A percentile compares a stretch with the other conserved stretches of the same genome.
phyloP scores from a whole-genome alignment of 2,329 filamentous ascomycete genomes.

The Pyrenophora graminea region DNA sequence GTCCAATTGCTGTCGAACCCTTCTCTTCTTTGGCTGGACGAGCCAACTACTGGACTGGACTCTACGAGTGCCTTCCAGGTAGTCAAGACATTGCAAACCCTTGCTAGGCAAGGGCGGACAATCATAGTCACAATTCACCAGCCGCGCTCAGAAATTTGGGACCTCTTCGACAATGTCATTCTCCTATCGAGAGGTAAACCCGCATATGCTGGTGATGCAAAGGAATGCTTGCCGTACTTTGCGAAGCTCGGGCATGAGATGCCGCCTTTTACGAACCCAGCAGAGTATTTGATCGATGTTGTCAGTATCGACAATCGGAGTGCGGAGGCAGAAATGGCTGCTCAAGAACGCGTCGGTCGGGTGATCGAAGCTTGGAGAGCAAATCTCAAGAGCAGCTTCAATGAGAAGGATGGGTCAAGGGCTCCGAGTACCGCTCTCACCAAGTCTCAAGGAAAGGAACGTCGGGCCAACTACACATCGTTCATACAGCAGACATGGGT shows the following conservation, averaged over 20 bases:
- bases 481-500: slow-evolving; percentile 68
- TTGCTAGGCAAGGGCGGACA: slow-evolving; percentile 70
- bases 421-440: slow-evolving; percentile 2
- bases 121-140: slow-evolving; percentile 77
- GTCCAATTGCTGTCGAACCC: slow-evolving; percentile 81
- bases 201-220: slow-evolving; percentile 67
- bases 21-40: slow-evolving; percentile 76
- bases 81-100: slow-evolving; percentile 68
- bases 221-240: slow-evolving; percentile 68
- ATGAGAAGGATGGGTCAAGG: slow-evolving; percentile 19
- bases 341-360: slow-evolving; percentile 62
- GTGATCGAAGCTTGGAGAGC: slow-evolving; percentile 65
- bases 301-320: slow-evolving; percentile 75
- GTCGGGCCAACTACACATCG: slow-evolving; percentile 54
- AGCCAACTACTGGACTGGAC: slow-evolving; percentile 78
- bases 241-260: slow-evolving; percentile 62
- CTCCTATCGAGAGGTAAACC: slow-evolving; percentile 69
- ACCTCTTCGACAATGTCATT: slow-evolving; percentile 72
- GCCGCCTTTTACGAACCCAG: slow-evolving; percentile 75
- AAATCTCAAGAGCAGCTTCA: slow-evolving; percentile 17
- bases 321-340: slow-evolving; percentile 65
- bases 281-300: slow-evolving; percentile 75
- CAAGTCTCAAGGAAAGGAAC: slow-evolving; percentile 11
- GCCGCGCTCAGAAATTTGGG: slow-evolving; percentile 79
- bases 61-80: slow-evolving; percentile 77